Percentiles rank a stretch among this genome's conserved stretches.
Conservation (phyloP, 306 rosid genomes). For the Acacia acuminata region DNA sequence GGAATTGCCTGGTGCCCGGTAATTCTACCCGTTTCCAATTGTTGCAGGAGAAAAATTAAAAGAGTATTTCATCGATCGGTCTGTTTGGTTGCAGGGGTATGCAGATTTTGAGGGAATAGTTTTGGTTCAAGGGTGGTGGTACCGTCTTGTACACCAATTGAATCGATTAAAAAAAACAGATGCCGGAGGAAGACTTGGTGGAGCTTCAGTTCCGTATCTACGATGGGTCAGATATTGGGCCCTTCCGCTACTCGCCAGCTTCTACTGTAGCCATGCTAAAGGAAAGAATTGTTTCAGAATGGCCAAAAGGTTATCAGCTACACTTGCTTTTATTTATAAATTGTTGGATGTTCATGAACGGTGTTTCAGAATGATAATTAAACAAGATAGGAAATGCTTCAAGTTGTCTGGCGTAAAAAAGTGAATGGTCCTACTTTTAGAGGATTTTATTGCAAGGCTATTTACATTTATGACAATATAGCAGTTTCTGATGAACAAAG, state of each 20-base stretch:
- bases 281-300: slow-evolving; percentile 75
- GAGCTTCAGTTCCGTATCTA: slow-evolving; percentile 89
- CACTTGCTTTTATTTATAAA: not conserved
- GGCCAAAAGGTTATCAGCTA: slow-evolving; percentile 73
- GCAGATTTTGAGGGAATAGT: slow-evolving; percentile 4
- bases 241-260: slow-evolving; percentile 71
- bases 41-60: not conserved
- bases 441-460: not conserved
- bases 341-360: slow-evolving; percentile 13
- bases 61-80: not conserved
- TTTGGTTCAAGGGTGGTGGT: not conserved
- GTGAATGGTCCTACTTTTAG: slow-evolving; percentile 8
- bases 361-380: slow-evolving; percentile 24
- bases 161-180: slow-evolving; percentile 36
- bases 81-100: not conserved
- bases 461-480: not conserved
- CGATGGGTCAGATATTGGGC: slow-evolving; percentile 91
- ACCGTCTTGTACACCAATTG: not conserved
- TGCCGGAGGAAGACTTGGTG: slow-evolving; percentile 84
- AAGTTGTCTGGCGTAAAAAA: slow-evolving; percentile 21
- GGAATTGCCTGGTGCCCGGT: not conserved
- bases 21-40: not conserved
- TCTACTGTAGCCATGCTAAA: slow-evolving; percentile 76
- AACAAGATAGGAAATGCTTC: not conserved
- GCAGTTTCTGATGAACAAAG: not conserved